Evolutionary conservation across 345 rosid species (phyloP), one percentile per base, ranked within the genome.

Genomic region (Anastatica hierochuntica): DNA sequence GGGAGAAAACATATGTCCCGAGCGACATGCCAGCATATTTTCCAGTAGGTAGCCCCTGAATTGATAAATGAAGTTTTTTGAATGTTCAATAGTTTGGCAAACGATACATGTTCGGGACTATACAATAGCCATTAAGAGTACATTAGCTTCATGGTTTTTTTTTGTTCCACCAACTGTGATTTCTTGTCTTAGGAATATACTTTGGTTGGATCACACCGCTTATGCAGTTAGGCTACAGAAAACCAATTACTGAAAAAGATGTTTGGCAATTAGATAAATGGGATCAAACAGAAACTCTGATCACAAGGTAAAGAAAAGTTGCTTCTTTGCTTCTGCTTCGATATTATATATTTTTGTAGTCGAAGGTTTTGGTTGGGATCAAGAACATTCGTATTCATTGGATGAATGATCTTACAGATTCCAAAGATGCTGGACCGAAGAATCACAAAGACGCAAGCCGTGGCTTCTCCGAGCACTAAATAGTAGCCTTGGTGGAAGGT

Each of bases 181-280:
- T 43, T 52, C 33, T 58, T 36, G 18, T 71, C 60, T 41, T 64
- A 92, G 98, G 66, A 57, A 92, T 77, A 53, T 64, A 74, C 67
- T 87, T 92, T 49, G 68, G 76, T 39, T 92, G 96, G 98, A 85
- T 92, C 74, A 83, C 83, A 56, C 94, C 96, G 14, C 82, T 92
- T 35, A 77, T 92, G 96, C 70, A 70, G 78, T 76, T 72, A 69
- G 96, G 98, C 17, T 84, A 81, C 67, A 88, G 46, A 70, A 81
- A 79, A 58, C 96, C 96, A 18, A 73, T 92, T 43, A 88, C 94
- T 6, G 98, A 88, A 72, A 83, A 74, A 73, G 96, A 88, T 70
- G 79, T 85, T 11, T 92, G 95, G 98, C 83, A 83, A 67, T 73
- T 92, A 57, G 98, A 83, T 68, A 72, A 76, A 30, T 92, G 98